Conservation (phyloP, 192 early-diverging fungal species). For the Cetraspora pellucida region DNA sequence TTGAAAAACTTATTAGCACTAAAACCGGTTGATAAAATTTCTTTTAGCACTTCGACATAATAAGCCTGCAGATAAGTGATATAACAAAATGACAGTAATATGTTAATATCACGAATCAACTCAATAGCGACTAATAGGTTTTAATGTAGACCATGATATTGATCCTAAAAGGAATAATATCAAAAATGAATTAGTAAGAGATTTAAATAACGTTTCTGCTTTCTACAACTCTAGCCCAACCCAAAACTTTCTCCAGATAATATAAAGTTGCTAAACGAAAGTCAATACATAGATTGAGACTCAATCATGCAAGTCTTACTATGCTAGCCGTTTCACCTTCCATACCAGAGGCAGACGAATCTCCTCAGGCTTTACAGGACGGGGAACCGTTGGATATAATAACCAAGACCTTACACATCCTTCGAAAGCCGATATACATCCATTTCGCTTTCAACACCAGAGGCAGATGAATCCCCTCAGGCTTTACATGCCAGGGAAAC, state of each 20-base stretch:
- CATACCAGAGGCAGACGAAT: constrained; percentile 29
- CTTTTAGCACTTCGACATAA: constrained; percentile 26
- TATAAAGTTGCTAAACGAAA: neutral
- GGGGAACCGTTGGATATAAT: constrained; percentile 20
- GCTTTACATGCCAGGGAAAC: constrained; percentile 15
- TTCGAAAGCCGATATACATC: constrained; percentile 9
- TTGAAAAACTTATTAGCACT: constrained; percentile 29
- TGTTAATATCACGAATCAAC: constrained; percentile 23
- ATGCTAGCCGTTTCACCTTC: constrained; percentile 16
- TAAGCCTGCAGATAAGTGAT: constrained; percentile 16
- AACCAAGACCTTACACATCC: constrained; percentile 32
- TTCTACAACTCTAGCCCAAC: neutral
- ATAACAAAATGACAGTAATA: constrained; percentile 23
- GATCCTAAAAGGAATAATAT: constrained; percentile 7
- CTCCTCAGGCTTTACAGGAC: constrained; percentile 15
- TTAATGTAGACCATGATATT: constrained; percentile 27
- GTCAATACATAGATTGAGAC: too few relatives aligned
- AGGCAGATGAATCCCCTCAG: constrained; percentile 28
- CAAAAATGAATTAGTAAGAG: constrained; percentile 20
- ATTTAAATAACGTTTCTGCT: neutral
- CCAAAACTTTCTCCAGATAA: constrained; percentile 24
- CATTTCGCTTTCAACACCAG: constrained; percentile 26
- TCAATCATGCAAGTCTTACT: neutral
- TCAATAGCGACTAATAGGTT: neutral
- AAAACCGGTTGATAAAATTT: constrained; percentile 25